phyloP scores from a whole-genome alignment of 306 rosid species.

The Elaeagnus macrophylla region DNA sequence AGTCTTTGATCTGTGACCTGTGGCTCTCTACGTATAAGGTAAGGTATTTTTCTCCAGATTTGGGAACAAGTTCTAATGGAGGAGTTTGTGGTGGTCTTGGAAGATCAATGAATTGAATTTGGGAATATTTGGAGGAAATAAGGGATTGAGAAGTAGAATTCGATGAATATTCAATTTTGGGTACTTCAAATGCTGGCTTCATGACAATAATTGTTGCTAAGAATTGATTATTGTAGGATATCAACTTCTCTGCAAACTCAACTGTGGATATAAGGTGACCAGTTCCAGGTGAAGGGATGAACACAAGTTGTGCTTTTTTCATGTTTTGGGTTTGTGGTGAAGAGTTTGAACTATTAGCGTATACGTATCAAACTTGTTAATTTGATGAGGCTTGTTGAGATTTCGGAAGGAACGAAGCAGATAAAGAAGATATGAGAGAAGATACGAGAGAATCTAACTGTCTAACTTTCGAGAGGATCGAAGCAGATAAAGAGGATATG shows the following conservation, averaged over 20 bases:
- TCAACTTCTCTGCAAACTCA: constrained; percentile 17
- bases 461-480: no score
- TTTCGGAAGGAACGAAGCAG: no score
- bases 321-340: neutral
- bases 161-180: neutral
- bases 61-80: neutral
- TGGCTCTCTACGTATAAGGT: neutral
- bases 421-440: no score
- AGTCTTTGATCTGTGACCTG: constrained; percentile 14
- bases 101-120: constrained; percentile 12
- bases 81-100: constrained; percentile 5
- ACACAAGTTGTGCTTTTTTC: constrained; percentile 20
- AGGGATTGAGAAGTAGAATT: neutral
- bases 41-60: neutral
- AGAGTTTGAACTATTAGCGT: no score
- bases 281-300: constrained; percentile 8
- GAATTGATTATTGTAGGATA: constrained; percentile 8
- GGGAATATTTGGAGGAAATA: neutral
- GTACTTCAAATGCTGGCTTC: neutral
- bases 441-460: no score
- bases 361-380: no score
- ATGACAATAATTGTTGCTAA: constrained; percentile 17
- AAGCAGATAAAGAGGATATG: no score
- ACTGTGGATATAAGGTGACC: constrained; percentile 17
- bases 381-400: no score